Evolutionary conservation across 495 filamentous ascomycete genomes (phyloP).

Genomic region (Elasticomyces elasticus): DNA sequence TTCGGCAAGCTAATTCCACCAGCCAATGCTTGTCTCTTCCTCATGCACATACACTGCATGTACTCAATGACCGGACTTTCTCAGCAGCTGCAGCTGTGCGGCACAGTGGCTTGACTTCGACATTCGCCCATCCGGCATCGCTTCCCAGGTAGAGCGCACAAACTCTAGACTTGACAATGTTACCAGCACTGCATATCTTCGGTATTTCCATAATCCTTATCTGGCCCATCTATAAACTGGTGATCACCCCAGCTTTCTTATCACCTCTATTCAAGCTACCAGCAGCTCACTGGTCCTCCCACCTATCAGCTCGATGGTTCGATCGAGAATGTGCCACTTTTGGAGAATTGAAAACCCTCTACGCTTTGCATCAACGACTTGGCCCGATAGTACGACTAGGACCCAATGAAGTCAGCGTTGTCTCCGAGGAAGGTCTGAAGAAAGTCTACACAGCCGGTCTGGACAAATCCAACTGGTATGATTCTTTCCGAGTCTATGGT

Average conservation of each 20-base stretch:
- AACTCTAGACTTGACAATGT: no score
- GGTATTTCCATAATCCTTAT: background rate
- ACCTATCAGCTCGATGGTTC: conserved; percentile 52
- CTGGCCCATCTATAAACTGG: conserved; percentile 39
- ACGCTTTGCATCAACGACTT: conserved; percentile 45
- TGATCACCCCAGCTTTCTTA: conserved; percentile 53
- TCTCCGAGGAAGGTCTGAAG: conserved; percentile 52
- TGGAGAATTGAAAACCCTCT: conserved; percentile 52
- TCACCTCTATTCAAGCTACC: conserved; percentile 60
- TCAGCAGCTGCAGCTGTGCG: background rate
- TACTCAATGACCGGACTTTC: no score
- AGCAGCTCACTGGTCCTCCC: conserved; percentile 51
- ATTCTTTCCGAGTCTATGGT: conserved; percentile 54
- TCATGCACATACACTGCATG: no score
- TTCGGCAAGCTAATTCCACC: no score
- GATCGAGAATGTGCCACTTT: conserved; percentile 45
- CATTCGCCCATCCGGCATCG: background rate
- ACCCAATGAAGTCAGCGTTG: conserved; percentile 58
- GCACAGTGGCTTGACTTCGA: conserved; percentile 26
- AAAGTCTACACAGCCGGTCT: conserved; percentile 64
- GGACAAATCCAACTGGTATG: conserved; percentile 67
- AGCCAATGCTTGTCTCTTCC: no score
- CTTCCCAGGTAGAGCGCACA: no score
- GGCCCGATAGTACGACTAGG: conserved; percentile 52
- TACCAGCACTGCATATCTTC: no score